phyloP scores from a whole-genome alignment of 75 land plant genomes.

The Sequoia sempervirens region DNA sequence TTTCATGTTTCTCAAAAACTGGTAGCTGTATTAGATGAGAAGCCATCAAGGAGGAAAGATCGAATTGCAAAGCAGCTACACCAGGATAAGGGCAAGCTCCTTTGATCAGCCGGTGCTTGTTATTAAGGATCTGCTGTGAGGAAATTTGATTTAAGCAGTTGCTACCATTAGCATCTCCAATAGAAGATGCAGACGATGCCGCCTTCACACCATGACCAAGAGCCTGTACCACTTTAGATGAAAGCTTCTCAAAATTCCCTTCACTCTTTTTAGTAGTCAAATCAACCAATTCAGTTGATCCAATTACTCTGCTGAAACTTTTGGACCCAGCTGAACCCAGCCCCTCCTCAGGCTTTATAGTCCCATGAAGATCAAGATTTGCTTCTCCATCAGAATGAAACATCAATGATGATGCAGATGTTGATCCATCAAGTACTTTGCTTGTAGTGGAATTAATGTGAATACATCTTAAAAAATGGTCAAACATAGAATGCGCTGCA shows the following conservation, averaged over 20 bases:
- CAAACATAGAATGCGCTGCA: slow-evolving; percentile 75
- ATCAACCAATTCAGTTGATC: slow-evolving; percentile 3
- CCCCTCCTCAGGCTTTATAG: neutral
- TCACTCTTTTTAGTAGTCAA: slow-evolving; percentile 4
- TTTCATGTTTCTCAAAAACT: neutral
- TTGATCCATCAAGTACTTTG: slow-evolving; percentile 24
- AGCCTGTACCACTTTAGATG: slow-evolving; percentile 14
- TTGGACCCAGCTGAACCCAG: slow-evolving; percentile 5
- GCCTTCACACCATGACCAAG: slow-evolving; percentile 14
- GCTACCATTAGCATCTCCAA: slow-evolving; percentile 4
- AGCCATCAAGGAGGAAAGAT: slow-evolving; percentile 54
- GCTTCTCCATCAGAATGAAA: slow-evolving; percentile 35
- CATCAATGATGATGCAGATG: slow-evolving; percentile 57
- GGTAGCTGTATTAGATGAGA: slow-evolving; percentile 12
- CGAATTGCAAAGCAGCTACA: slow-evolving; percentile 65
- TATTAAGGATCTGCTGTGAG: slow-evolving; percentile 11
- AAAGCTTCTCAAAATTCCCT: slow-evolving; percentile 27
- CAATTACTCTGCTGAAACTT: neutral
- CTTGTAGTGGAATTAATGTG: slow-evolving; percentile 25
- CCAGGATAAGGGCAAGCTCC: slow-evolving; percentile 77
- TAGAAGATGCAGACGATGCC: neutral
- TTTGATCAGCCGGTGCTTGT: slow-evolving; percentile 35
- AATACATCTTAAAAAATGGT: slow-evolving; percentile 50
- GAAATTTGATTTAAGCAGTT: neutral
- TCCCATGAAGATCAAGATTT: slow-evolving; percentile 1